These are phyloP conservation scores for Globisporangium nagaii DNA, from an alignment of 352 stramenopile species.

Conservation along the genomic window DNA sequence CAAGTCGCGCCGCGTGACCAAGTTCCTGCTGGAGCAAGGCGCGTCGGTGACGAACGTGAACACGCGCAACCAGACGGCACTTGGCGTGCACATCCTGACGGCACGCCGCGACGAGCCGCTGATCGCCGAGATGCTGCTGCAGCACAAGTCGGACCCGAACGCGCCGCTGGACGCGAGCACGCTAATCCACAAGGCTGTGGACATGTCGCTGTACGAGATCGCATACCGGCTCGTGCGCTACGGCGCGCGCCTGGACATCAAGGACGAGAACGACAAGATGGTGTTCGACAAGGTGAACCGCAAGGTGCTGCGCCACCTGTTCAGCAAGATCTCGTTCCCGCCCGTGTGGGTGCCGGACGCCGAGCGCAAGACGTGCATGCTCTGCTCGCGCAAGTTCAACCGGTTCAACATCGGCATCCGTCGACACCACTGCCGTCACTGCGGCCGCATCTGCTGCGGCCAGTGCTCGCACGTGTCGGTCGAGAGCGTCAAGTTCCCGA, in stretches of 20 bases:
- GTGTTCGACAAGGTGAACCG: constrained; percentile 83
- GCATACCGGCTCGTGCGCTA: constrained; percentile 71
- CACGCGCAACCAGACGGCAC: constrained; percentile 60
- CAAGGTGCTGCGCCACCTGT: constrained; percentile 65
- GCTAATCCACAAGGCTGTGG: constrained; percentile 68
- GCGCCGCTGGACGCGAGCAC: constrained; percentile 55
- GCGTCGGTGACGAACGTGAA: constrained; percentile 60
- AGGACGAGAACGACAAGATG: constrained; percentile 72
- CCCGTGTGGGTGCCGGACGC: constrained; percentile 79
- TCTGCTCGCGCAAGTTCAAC: constrained; percentile 71
- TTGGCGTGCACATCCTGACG: constrained; percentile 78
- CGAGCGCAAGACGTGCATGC: constrained; percentile 72
- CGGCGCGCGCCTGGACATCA: constrained; percentile 67
- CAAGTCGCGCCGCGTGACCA: constrained; percentile 79
- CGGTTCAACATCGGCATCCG: constrained; percentile 53
- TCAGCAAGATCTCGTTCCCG: constrained; percentile 69
- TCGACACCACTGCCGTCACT: constrained; percentile 85
- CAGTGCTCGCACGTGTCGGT: constrained; percentile 73
- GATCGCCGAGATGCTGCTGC: constrained; percentile 74
- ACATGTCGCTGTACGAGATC: constrained; percentile 67
- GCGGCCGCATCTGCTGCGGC: constrained; percentile 71
- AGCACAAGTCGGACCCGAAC: constrained; percentile 73
- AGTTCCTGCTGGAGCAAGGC: constrained; percentile 72
- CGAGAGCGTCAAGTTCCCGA: constrained; percentile 63
- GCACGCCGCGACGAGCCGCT: constrained; percentile 68